Evolutionary conservation across 768 basidiomycete genomes (phyloP).

Genomic region (Suillus subalutaceus): DNA sequence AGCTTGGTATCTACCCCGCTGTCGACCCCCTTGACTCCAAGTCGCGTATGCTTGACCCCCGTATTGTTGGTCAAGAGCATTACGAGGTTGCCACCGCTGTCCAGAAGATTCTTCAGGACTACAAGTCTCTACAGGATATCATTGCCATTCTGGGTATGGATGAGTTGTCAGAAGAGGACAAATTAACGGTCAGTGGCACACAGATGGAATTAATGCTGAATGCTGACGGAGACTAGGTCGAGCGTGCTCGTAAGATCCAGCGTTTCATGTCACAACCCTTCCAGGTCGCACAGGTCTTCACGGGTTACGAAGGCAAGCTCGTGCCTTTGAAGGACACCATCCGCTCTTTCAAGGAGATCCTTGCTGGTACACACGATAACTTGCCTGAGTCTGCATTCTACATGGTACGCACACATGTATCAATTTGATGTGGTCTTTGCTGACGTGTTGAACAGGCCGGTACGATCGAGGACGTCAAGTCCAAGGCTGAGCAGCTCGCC

Average conservation of each 20-base stretch:
- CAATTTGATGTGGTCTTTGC: background rate
- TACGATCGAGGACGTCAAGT: conserved; percentile 95
- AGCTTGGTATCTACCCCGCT: conserved; percentile 99
- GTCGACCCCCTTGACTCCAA: conserved; percentile 99
- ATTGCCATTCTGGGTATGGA: conserved; percentile 99
- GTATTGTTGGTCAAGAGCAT: conserved; percentile 94
- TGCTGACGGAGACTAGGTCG: conserved; percentile 56
- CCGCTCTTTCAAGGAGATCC: conserved; percentile 98
- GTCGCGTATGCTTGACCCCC: conserved; percentile 99
- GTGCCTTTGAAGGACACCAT: conserved; percentile 95
- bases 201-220: background rate
- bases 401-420: conserved; percentile 60
- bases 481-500: conserved; percentile 95
- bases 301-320: conserved; percentile 97
- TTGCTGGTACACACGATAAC: conserved; percentile 83
- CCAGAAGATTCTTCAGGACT: conserved; percentile 97
- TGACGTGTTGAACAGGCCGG: conserved; percentile 53
- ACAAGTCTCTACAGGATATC: conserved; percentile 98
- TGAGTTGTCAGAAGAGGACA: conserved; percentile 99
- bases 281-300: conserved; percentile 99
- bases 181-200: conserved; percentile 77
- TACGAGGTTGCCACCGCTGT: conserved; percentile 96
- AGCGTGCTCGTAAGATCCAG: conserved; percentile 97
- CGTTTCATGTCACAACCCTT: conserved; percentile 99
- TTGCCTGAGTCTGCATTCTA: conserved; percentile 98